Percentiles rank a stretch among this genome's conserved stretches.
Evolutionary conservation across 2,329 filamentous ascomycete genomes (phyloP).

Genomic region (Monosporascus sp.): DNA sequence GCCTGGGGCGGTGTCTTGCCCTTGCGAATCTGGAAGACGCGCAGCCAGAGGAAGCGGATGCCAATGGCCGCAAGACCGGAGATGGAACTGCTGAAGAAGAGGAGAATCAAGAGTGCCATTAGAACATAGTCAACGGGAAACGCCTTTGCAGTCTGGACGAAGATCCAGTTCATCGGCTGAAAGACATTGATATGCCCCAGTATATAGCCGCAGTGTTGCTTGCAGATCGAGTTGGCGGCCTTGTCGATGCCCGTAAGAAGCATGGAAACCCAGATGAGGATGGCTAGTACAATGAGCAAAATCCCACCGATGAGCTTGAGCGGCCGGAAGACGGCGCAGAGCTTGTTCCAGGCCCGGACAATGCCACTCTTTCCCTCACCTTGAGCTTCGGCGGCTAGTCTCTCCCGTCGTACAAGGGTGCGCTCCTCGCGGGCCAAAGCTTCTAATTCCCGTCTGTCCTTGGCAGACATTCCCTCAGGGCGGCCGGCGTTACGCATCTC

Average conservation of each 20-base stretch:
- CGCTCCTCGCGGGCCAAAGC: constrained; percentile 83
- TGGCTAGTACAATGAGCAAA: constrained; percentile 65
- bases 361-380: constrained; percentile 73
- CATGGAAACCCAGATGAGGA: constrained; percentile 86
- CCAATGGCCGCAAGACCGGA: constrained; percentile 81
- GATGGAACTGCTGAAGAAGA: constrained; percentile 86
- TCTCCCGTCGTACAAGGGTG: constrained; percentile 82
- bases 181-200: constrained; percentile 83
- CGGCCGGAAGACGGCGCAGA: constrained; percentile 77
- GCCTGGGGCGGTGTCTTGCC: constrained; percentile 89
- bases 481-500: constrained; percentile 79
- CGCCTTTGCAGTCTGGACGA: constrained; percentile 72
- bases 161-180: constrained; percentile 89
- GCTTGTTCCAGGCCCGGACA: constrained; percentile 71
- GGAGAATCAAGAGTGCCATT: constrained; percentile 75
- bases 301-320: constrained; percentile 84
- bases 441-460: constrained; percentile 86
- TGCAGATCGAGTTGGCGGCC: constrained; percentile 90
- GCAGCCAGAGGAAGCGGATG: constrained; percentile 94
- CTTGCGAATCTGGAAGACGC: constrained; percentile 84
- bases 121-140: constrained; percentile 93
- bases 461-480: constrained; percentile 67
- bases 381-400: constrained; percentile 75
- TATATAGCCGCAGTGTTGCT: constrained; percentile 85
- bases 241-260: constrained; percentile 95